These are phyloP conservation scores for Irpex lacteus DNA, from an alignment of 1,284 basidiomycete genomes.

Conservation along the genomic window DNA sequence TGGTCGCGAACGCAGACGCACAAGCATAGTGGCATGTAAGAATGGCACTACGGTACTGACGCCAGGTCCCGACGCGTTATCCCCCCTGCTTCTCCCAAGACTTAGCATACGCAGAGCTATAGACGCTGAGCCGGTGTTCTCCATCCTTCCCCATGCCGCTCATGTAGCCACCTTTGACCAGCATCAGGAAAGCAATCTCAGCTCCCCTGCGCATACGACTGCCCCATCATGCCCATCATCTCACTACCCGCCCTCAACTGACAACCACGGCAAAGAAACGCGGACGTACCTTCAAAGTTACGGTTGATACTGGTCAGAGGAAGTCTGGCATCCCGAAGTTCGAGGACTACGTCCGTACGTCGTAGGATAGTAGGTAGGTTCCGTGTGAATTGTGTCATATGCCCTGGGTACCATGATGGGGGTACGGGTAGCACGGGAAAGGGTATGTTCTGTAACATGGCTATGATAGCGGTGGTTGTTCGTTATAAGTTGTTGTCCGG, in stretches of 20 bases:
- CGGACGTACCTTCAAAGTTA: conserved; percentile 70
- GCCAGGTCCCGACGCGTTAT: background rate
- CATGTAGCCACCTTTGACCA: background rate
- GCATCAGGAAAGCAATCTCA: background rate
- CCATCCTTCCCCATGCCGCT: background rate
- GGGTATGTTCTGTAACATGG: conserved; percentile 43
- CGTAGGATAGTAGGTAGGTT: conserved; percentile 76
- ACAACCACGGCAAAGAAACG: background rate
- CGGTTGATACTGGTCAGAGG: conserved; percentile 94
- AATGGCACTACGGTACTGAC: background rate
- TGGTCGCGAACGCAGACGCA: no score
- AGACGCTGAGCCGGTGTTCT: background rate
- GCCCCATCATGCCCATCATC: background rate
- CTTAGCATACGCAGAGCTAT: background rate
- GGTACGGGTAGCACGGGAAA: conserved; percentile 64
- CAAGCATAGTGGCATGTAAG: background rate
- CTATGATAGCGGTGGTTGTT: background rate
- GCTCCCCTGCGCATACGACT: background rate
- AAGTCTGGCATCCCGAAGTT: conserved; percentile 90
- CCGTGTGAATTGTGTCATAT: conserved; percentile 89
- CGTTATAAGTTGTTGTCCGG: no score
- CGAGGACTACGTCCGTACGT: conserved; percentile 89
- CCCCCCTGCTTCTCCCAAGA: background rate
- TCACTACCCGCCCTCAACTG: conserved; percentile 1
- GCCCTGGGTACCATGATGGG: conserved; percentile 97